Conservation (phyloP, 768 basidiomycete genomes). For the Piloderma croceum region DNA sequence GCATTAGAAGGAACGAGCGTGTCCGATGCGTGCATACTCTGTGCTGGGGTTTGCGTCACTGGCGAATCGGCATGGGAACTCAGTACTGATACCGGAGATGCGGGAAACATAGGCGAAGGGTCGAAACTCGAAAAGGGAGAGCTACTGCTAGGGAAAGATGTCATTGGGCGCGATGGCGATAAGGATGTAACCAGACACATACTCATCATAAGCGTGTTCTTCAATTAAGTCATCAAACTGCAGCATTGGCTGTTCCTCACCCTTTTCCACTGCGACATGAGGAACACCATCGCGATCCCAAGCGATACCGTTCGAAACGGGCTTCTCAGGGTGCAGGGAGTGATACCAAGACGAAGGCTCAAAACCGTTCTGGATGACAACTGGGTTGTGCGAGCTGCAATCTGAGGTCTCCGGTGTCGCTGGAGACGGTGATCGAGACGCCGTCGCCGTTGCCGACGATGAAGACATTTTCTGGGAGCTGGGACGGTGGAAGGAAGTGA, state of each 20-base stretch:
- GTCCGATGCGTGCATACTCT: constrained; percentile 24
- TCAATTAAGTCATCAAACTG: constrained; percentile 70
- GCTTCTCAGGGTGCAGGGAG: constrained; percentile 38
- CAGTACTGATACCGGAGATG: constrained; percentile 27
- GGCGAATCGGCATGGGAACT: constrained; percentile 21
- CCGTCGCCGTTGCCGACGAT: constrained; percentile 41
- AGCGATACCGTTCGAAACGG: constrained; percentile 30
- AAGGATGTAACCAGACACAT: constrained; percentile 24
- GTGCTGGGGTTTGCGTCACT: constrained; percentile 7
- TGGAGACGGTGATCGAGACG: constrained; percentile 70
- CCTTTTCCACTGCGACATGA: constrained; percentile 37
- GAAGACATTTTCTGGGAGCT: too few species aligned
- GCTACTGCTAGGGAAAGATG: constrained; percentile 13
- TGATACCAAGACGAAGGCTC: constrained; percentile 57
- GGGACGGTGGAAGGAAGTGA: background rate
- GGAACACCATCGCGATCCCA: constrained; percentile 41
- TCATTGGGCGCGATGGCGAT: constrained; percentile 5
- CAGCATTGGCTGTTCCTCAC: constrained; percentile 53
- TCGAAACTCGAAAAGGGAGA: constrained; percentile 16
- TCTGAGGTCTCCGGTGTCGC: constrained; percentile 63
- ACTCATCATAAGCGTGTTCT: constrained; percentile 75
- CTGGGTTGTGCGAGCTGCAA: constrained; percentile 39
- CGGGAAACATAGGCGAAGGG: constrained; percentile 20
- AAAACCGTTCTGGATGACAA: constrained; percentile 45
- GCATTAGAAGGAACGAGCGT: constrained; percentile 30